Percentiles rank a stretch among this genome's conserved stretches.
Conservation (phyloP, 2,329 filamentous ascomycete genomes). For the Pestalotiopsis sp. region DNA sequence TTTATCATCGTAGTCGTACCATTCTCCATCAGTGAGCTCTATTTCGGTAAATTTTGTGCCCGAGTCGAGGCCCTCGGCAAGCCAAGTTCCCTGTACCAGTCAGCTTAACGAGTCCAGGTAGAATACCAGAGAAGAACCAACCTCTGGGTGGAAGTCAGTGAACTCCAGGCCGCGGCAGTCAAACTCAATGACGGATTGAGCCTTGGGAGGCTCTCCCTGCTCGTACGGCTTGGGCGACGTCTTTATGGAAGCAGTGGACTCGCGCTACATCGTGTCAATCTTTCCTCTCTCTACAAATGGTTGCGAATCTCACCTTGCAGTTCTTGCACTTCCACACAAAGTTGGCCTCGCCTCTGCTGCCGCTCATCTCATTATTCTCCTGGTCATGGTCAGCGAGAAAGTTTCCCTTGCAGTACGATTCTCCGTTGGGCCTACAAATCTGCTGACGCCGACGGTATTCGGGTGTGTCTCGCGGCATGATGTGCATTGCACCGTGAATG, state of each 20-base stretch:
- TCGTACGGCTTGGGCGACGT: constrained; percentile 73
- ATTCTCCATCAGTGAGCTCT: constrained; percentile 87
- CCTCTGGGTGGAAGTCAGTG: constrained; percentile 86
- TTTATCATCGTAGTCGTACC: constrained; percentile 99
- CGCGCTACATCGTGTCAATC: constrained; percentile 55
- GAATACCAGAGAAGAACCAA: constrained; percentile 39
- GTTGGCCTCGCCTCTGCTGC: constrained; percentile 93
- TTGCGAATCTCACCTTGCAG: constrained; percentile 72
- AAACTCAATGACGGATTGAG: constrained; percentile 82
- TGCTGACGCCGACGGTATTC: constrained; percentile 83
- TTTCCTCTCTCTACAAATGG: background rate
- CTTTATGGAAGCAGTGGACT: constrained; percentile 85
- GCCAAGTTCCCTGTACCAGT: constrained; percentile 75
- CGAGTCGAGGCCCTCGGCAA: constrained; percentile 80
- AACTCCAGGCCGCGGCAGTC: constrained; percentile 96
- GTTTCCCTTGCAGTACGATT: background rate
- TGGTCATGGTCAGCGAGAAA: constrained; percentile 37
- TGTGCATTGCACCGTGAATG: constrained; percentile 98
- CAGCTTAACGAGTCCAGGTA: background rate
- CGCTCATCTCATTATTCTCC: constrained; percentile 90
- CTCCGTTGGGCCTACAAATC: constrained; percentile 70
- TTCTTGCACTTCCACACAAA: constrained; percentile 99
- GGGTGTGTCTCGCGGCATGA: constrained; percentile 90
- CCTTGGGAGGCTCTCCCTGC: constrained; percentile 71
- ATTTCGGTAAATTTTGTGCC: constrained; percentile 80